Evolutionary conservation across 2,329 filamentous ascomycete species (phyloP).

Genomic region (Cladosporium sp.): DNA sequence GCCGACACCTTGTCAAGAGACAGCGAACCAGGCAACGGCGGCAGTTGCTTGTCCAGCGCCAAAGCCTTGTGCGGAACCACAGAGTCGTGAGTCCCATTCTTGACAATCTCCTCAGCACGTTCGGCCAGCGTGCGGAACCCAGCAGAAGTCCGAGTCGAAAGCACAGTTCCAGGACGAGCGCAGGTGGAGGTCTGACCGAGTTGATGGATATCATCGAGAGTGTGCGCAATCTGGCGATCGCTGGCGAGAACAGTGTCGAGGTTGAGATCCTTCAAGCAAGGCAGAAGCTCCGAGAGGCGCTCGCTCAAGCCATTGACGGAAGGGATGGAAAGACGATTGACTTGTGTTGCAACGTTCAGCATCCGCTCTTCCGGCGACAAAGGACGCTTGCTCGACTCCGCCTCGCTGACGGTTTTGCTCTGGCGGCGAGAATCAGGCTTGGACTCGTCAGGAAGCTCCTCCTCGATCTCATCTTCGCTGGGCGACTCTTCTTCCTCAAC

Average conservation of each 20-base stretch:
- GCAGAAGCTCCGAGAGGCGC: conserved; percentile 42
- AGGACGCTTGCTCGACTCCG: conserved; percentile 23
- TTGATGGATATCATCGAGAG: conserved; percentile 33
- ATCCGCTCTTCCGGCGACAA: conserved; percentile 37
- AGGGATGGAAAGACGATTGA: conserved; percentile 43
- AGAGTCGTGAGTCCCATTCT: conserved; percentile 34
- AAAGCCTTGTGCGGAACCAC: conserved; percentile 18
- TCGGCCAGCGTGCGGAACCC: conserved; percentile 35
- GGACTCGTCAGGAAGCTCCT: conserved; percentile 18
- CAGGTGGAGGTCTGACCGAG: conserved; percentile 16
- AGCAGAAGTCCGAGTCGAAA: conserved; percentile 33
- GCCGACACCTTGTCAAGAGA: conserved; percentile 25
- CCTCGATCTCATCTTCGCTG: conserved; percentile 19
- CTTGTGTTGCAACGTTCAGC: conserved; percentile 37
- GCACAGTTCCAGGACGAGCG: conserved; percentile 28
- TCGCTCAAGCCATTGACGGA: conserved; percentile 42
- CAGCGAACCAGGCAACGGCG: conserved; percentile 29
- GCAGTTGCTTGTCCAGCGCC: conserved; percentile 32
- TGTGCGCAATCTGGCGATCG: conserved; percentile 33
- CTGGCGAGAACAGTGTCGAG: conserved; percentile 32
- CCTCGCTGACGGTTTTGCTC: conserved; percentile 8
- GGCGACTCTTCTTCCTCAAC: conserved; percentile 18
- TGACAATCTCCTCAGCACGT: conserved; percentile 33
- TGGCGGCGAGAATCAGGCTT: conserved; percentile 16
- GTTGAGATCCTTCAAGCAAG: conserved; percentile 38